Conservation (phyloP, 1,284 basidiomycete genomes). For the Ceratorhiza oryzae-sativae region DNA sequence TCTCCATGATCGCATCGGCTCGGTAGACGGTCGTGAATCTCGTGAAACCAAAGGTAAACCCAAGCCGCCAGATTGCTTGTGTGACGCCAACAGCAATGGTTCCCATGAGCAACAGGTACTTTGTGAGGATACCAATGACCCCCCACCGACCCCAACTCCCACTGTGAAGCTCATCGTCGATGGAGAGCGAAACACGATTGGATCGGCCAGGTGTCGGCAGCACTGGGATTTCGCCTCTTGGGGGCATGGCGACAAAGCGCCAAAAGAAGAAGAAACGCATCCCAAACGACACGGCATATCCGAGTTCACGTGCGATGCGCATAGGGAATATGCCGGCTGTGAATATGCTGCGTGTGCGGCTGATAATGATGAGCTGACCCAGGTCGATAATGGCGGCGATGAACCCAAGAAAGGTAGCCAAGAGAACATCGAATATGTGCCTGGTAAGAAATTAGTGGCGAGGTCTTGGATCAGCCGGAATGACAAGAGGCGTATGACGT, state of each 20-base stretch:
- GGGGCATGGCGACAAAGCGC: slow-evolving; percentile 65
- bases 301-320: slow-evolving; percentile 64
- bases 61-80: slow-evolving; percentile 69
- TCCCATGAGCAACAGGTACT: slow-evolving; percentile 59
- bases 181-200: slow-evolving; percentile 43
- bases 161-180: slow-evolving; percentile 54
- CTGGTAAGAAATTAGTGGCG: slow-evolving; percentile 50
- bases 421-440: slow-evolving; percentile 61
- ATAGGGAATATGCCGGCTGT: slow-evolving; percentile 54
- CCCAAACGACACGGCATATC: slow-evolving; percentile 63
- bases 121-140: slow-evolving; percentile 58
- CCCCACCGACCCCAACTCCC: slow-evolving; percentile 72
- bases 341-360: slow-evolving; percentile 48
- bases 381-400: slow-evolving; percentile 70
- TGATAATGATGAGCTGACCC: slow-evolving; percentile 57
- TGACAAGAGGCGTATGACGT: slow-evolving; percentile 47
- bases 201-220: slow-evolving; percentile 43
- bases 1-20: slow-evolving; percentile 63
- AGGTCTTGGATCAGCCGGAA: slow-evolving; percentile 24
- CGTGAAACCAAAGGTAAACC: slow-evolving; percentile 50
- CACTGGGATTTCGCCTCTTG: slow-evolving; percentile 54
- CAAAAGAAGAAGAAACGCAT: slow-evolving; percentile 72
- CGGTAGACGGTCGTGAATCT: slow-evolving; percentile 63
- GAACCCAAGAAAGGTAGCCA: slow-evolving; percentile 66
- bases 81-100: slow-evolving; percentile 60